Evolutionary conservation across 495 filamentous ascomycete genomes (phyloP), one percentile per base, ranked within the genome.

Genomic region (Thermothielavioides terrestris): DNA sequence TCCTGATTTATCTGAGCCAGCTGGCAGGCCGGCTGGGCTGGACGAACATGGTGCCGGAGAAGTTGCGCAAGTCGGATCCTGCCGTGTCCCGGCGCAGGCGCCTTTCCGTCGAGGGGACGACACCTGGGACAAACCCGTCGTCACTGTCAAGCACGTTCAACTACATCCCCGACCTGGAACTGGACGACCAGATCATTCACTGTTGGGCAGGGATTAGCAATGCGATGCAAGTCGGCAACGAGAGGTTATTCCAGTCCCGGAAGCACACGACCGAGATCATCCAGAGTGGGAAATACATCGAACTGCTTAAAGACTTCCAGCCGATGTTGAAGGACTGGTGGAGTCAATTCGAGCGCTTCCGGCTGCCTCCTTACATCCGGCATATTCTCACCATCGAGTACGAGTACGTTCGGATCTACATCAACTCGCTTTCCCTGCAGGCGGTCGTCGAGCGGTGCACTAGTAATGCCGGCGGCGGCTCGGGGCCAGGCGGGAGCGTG

Each of bases 391-490:
- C 82, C 25, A 95, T 98, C 50, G 92, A 94, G 67, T 89, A 88
- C 52, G 85, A 94, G 53, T 90, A 94, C 57, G 86, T 89, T 15
- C 77, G 87, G 66, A 79, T 95, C 41, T 97, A 96, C 62, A 76
- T 95, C 69, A 96, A 96, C 59, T 94, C 88, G 5, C 75, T 98
- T 12, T 88, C 88, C 3, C 70, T 98, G 11, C 92, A 98, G 70
- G 94, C 92, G 5, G 89, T 97, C 17, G 85, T 96, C 15, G 91
- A 96, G 65, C 80, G 91, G 30, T 95, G 88, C 72, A 90, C 88
- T 5, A 85, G 75, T 32, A 88, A 83, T 55, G 77, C 82, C 25
- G 69, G 70, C 20, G 74, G 61, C 12, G 73, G 76, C 46, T 75
- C 64, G 17, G 67, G 53, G 35, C 58, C 57, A 22, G 59, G 58